These are phyloP conservation scores for Globisporangium carolinianum DNA, from an alignment of 352 stramenopile species.

Conservation along the genomic window DNA sequence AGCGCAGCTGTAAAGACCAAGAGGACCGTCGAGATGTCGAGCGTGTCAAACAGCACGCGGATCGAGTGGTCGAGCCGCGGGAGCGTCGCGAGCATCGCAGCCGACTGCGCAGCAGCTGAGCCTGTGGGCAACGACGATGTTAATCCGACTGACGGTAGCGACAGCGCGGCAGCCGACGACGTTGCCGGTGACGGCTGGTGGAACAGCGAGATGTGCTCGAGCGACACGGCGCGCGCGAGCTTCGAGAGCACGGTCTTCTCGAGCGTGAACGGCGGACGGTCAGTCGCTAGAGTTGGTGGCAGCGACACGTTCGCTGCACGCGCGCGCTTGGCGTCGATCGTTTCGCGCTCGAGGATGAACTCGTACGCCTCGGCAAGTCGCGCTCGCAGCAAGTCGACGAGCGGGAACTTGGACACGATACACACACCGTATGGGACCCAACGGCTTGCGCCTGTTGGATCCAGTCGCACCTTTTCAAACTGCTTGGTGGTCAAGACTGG, in stretches of 20 bases:
- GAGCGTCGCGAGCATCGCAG: conserved; percentile 35
- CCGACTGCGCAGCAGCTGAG: conserved; percentile 20
- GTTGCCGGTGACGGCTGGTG: conserved; percentile 29
- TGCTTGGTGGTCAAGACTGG: conserved; percentile 46
- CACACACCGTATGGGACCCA: conserved; percentile 82
- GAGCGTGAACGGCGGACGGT: conserved; percentile 39
- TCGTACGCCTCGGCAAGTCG: conserved; percentile 78
- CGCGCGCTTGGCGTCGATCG: conserved; percentile 30
- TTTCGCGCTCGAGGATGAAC: conserved; percentile 68
- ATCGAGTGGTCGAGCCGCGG: conserved; percentile 71
- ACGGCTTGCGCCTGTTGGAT: conserved; percentile 30
- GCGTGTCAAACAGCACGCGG: conserved; percentile 70
- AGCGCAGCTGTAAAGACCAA: conserved; percentile 73
- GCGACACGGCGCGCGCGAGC: conserved; percentile 58
- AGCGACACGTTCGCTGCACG: conserved; percentile 5
- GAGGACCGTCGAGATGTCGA: conserved; percentile 68
- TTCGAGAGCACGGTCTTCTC: conserved; percentile 78
- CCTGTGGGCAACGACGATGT: conserved; percentile 7
- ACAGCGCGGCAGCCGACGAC: conserved; percentile 18
- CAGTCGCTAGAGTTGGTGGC: conserved; percentile 8
- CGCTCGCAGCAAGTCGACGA: conserved; percentile 75
- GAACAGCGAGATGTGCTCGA: conserved; percentile 53
- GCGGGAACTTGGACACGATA: conserved; percentile 75
- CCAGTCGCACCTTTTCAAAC: conserved; percentile 51
- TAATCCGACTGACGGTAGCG: neutral